A percentile compares a stretch with the other conserved stretches of the same genome.
Evolutionary conservation across 345 rosid genomes (phyloP).

Genomic region (Chamaenerion angustifolium): DNA sequence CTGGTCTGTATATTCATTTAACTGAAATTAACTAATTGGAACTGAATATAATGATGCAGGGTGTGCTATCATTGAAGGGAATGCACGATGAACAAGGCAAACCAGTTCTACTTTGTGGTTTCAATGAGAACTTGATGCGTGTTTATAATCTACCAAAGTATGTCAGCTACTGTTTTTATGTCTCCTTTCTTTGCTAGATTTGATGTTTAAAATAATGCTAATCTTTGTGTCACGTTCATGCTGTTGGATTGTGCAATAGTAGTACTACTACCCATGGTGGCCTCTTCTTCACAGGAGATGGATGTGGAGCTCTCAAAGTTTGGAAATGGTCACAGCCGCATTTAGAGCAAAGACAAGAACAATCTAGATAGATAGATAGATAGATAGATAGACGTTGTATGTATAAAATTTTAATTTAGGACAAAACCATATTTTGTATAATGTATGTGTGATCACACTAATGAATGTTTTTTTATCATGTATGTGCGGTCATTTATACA

Average conservation of each 20-base stretch:
- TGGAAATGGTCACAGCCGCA: background rate
- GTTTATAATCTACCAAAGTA: slow-evolving; percentile 36
- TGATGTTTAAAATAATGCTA: too few relatives aligned
- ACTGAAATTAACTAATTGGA: too few relatives aligned
- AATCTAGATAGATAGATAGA: too few relatives aligned
- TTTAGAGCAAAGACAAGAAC: too few relatives aligned
- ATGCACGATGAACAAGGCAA: slow-evolving; percentile 24
- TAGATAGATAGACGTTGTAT: too few relatives aligned
- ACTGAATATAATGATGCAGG: slow-evolving; percentile 10
- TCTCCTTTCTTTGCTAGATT: too few relatives aligned
- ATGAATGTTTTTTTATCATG: too few relatives aligned
- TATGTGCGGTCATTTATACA: too few relatives aligned
- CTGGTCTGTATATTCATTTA: too few relatives aligned
- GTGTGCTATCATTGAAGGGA: slow-evolving; percentile 26
- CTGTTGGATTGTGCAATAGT: slow-evolving; percentile 19
- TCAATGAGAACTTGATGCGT: slow-evolving; percentile 19
- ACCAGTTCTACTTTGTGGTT: slow-evolving; percentile 34
- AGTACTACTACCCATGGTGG: slow-evolving; percentile 14
- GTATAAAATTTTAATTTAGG: too few relatives aligned
- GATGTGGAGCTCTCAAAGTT: background rate
- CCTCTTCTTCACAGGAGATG: slow-evolving; percentile 7
- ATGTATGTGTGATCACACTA: too few relatives aligned
- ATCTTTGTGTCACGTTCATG: slow-evolving; percentile 17
- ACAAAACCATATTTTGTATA: too few relatives aligned
- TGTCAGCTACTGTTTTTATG: slow-evolving; percentile 7